phyloP scores from a whole-genome alignment of 495 filamentous ascomycete species.

The Aspergillus asperescens region DNA sequence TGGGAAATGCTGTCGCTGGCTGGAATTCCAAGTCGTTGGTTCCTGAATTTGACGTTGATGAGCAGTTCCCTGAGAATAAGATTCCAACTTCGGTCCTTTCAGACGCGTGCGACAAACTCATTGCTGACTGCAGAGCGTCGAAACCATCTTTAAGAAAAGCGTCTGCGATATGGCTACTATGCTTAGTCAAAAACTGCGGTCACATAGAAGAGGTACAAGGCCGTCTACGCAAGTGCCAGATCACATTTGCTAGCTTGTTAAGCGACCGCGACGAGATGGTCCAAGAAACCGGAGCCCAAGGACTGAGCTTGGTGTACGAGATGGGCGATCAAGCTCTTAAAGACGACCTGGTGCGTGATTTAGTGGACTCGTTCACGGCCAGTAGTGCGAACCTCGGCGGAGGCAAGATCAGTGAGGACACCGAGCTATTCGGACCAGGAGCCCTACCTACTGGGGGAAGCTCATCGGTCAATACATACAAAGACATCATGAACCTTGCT shows the following conservation, averaged over 20 bases:
- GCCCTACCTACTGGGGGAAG: conserved; percentile 87
- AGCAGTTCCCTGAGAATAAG: conserved; percentile 34
- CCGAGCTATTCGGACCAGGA: conserved; percentile 90
- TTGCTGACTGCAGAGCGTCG: conserved; percentile 68
- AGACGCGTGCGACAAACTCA: conserved; percentile 58
- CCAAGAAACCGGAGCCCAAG: conserved; percentile 89
- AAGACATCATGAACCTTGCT: conserved; percentile 88
- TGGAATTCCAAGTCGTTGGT: conserved; percentile 67
- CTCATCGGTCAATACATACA: conserved; percentile 86
- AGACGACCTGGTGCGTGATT: conserved; percentile 75
- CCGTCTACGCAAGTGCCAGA: conserved; percentile 72
- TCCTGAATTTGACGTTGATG: conserved; percentile 58
- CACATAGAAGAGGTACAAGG: conserved; percentile 63
- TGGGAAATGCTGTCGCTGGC: conserved; percentile 67
- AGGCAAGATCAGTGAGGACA: conserved; percentile 78
- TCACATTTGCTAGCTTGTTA: conserved; percentile 80
- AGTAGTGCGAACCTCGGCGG: conserved; percentile 58
- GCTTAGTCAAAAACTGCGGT: conserved; percentile 86
- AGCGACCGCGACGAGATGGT: conserved; percentile 86
- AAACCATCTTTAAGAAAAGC: conserved; percentile 86
- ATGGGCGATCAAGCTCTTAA: conserved; percentile 76
- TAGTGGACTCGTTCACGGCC: conserved; percentile 83
- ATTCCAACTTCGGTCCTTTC: conserved; percentile 46
- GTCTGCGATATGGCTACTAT: conserved; percentile 87
- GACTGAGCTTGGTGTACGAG: conserved; percentile 85